Evolutionary conservation across 2,329 filamentous ascomycete genomes (phyloP).

Genomic region (Neopestalotiopsis sp.): DNA sequence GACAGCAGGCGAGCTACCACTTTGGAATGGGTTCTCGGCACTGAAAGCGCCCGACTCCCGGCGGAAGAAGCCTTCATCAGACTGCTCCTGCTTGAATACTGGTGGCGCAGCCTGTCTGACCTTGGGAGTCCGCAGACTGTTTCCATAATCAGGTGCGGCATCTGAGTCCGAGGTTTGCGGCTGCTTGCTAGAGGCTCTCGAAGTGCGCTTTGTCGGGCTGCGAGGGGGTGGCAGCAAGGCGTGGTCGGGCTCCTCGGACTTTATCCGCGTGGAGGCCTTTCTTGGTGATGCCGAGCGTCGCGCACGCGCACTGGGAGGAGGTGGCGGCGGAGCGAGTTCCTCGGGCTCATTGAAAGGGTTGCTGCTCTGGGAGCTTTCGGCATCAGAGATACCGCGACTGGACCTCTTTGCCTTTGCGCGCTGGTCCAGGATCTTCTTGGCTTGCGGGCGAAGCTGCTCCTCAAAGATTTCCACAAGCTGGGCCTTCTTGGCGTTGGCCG

Average conservation of each 20-base stretch:
- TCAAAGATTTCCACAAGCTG: slow-evolving; percentile 87
- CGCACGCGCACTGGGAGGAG: slow-evolving; percentile 50
- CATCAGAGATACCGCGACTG: slow-evolving; percentile 81
- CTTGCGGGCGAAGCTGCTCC: slow-evolving; percentile 77
- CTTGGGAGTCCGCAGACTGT: slow-evolving; percentile 50
- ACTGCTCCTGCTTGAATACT: slow-evolving; percentile 60
- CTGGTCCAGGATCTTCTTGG: slow-evolving; percentile 75
- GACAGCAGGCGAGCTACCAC: slow-evolving; percentile 69
- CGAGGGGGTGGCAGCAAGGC: slow-evolving; percentile 36
- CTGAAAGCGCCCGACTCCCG: slow-evolving; percentile 70
- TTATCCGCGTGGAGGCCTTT: slow-evolving; percentile 58
- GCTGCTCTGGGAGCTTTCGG: slow-evolving; percentile 69
- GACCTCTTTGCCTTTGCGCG: slow-evolving; percentile 83
- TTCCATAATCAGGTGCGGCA: slow-evolving; percentile 49
- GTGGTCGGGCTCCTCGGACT: slow-evolving; percentile 57
- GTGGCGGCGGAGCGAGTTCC: slow-evolving; percentile 49
- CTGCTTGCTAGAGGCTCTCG: slow-evolving; percentile 61
- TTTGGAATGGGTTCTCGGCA: slow-evolving; percentile 92
- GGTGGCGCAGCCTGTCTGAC: slow-evolving; percentile 56
- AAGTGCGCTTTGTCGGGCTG: slow-evolving; percentile 60
- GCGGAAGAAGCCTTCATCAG: slow-evolving; percentile 50
- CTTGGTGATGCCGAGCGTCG: slow-evolving; percentile 61
- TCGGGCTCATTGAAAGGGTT: slow-evolving; percentile 67
- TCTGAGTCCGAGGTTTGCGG: slow-evolving; percentile 58
- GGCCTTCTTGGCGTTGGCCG: slow-evolving; percentile 88